Evolutionary conservation across 1,284 basidiomycete species (phyloP).

Genomic region (Cutaneotrichosporon cavernicola): DNA sequence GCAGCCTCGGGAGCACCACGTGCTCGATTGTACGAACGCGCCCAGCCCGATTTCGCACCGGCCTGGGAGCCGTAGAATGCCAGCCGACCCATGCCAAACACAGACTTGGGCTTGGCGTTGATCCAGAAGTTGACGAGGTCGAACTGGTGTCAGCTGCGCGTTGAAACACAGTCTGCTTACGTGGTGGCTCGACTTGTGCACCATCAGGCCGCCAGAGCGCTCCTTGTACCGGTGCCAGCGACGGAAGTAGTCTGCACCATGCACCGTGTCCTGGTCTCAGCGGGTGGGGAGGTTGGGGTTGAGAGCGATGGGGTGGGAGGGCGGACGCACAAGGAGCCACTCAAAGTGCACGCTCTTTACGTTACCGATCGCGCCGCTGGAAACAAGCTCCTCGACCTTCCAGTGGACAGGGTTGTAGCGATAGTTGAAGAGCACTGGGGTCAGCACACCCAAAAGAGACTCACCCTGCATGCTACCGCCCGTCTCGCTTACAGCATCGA

Average conservation of each 20-base stretch:
- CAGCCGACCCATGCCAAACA: slow-evolving; percentile 58
- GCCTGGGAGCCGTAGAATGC: slow-evolving; percentile 59
- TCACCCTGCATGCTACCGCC: slow-evolving; percentile 52
- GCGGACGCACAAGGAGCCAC: slow-evolving; percentile 55
- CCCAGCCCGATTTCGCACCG: slow-evolving; percentile 59
- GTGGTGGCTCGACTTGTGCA: slow-evolving; percentile 61
- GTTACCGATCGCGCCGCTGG: slow-evolving; percentile 59
- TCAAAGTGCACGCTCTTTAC: slow-evolving; percentile 62
- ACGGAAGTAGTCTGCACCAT: slow-evolving; percentile 62
- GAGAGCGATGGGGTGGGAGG: slow-evolving; percentile 7
- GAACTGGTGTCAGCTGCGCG: slow-evolving; percentile 29
- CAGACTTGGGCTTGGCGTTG: slow-evolving; percentile 56
- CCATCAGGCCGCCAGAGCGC: slow-evolving; percentile 59
- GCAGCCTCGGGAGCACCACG: slow-evolving; percentile 56
- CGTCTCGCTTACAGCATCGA: slow-evolving; percentile 55
- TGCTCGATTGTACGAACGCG: slow-evolving; percentile 56
- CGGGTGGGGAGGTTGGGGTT: neutral
- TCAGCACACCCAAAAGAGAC: slow-evolving; percentile 7
- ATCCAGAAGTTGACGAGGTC: slow-evolving; percentile 61
- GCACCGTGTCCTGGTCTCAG: slow-evolving; percentile 51
- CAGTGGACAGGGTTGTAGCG: slow-evolving; percentile 62
- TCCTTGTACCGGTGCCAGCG: slow-evolving; percentile 61
- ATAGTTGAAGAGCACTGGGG: slow-evolving; percentile 47
- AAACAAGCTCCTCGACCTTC: slow-evolving; percentile 58
- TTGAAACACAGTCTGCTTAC: slow-evolving; percentile 21